Evolutionary conservation across 2,329 filamentous ascomycete species (phyloP), one percentile per base, ranked within the genome.

Genomic region (Emydomyces testavorans): DNA sequence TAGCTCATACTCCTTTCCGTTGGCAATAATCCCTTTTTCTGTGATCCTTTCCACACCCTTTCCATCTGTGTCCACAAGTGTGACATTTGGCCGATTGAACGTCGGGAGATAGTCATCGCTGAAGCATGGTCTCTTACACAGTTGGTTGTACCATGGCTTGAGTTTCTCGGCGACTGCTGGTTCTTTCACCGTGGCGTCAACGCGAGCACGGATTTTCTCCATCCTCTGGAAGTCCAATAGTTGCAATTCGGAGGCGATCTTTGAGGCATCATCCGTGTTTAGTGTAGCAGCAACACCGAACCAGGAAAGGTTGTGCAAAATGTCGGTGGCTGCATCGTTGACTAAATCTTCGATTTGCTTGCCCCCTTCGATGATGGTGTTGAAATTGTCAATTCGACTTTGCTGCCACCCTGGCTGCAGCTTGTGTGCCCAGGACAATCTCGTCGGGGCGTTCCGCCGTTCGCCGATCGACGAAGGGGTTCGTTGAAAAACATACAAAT

Each of bases 71-170:
- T 83, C 76, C 13, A 83, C 65, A 0, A 83, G 71, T 4, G 69
- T 67, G 2, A 83, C 79, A 54, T 79, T 73, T 0, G 68, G 61
- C 24, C 57, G 58, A 61, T 83, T 83, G 69, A 82, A 83, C 0
- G 72, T 54, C 6, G 20, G 28, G 15, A 49, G 41, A 55, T 79
- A 81, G 4, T 72, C 68, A 55, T 82, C 76, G 31, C 35, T 39
- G 43, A 46, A 46, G 13, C 43, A 37, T 5, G 43, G 35, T 15
- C 43, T 29, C 59, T 83, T 83, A 65, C 79, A 83, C 71, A 74
- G 80, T 0, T 63, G 62, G 0, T 74, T 71, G 56, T 82, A 83
- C 74, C 75, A 80, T 0, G 77, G 66, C 56, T 78, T 76, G 5
- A 82, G 67, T 2, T 61, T 67, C 23, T 69, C 67, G 0, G 78